Evolutionary conservation across 2,329 filamentous ascomycete genomes (phyloP), one percentile per base, ranked within the genome.

Genomic region (Sclerotinia trifoliorum): DNA sequence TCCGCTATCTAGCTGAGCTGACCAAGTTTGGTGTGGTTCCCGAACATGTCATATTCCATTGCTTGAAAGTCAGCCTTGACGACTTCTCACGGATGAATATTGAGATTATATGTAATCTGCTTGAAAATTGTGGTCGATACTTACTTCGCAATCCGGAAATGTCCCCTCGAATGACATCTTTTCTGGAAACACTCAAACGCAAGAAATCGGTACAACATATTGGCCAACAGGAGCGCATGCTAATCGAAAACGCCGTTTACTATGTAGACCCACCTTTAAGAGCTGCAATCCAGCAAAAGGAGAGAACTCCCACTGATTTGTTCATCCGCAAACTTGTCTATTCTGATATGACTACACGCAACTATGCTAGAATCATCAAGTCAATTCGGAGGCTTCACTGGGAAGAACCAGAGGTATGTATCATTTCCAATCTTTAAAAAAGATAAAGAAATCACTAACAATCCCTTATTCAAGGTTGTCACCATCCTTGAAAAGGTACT

Each of bases 71-170:
- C 78, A 96, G 94, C 73, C 82, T 99, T 39, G 95, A 99, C 75
- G 95, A 99, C 76, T 99, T 99, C 77, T 97, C 95, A 2, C 88
- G 94, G 70, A 97, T 97, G 91, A 99, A 99, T 76, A 97, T 99
- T 71, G 96, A 99, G 79, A 97, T 99, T 74, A 94, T 99, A 71
- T 96, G 94, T 76, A 96, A 96, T 76, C 83, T 99, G 39, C 84
- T 99, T 29, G 95, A 99, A 78, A 98, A 98, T 72, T 99, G 96
- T 76, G 95, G 95, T 55, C 88, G 95, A 24, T 99, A 97, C 79
- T 83, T 99, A 29, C 85, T 99, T 69, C 92, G 94, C 62, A 98
- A 95, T 73, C 90, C 93, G 0, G 94, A 98, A 71, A 98, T 96
- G 0, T 90, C 92, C 13, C 94, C 94, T 11, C 89, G 95, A 55